Base-by-base conservation (phyloP, 495 filamentous ascomycete genomes). In the Talaromyces thailandensis region DNA sequence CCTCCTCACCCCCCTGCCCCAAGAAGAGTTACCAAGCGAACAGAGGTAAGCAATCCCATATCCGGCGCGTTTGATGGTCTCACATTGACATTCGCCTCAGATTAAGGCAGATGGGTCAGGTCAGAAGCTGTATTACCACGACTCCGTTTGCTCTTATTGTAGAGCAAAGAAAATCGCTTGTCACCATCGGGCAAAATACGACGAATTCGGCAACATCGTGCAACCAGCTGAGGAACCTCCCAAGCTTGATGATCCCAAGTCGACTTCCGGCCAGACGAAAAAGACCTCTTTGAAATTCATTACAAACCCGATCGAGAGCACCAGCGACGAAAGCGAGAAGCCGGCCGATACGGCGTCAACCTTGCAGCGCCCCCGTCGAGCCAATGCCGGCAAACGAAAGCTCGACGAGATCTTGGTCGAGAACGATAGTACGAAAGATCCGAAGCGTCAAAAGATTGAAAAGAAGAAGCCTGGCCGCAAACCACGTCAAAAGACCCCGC, bases 151-250 rank as follows among this genome's bases (percentile, higher is more conserved):
- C 26, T 31, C 16, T 6, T 37, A 63, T 9, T 71, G 69, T 60
- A 67, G 58, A 32, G 18, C 14, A 7, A 64, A 61, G 56, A 71
- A 71, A 67, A 65, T 64, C 28, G 61, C 63, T 1, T 70, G 68
- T 59, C 43, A 25, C 1, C 69, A 71, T 14, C 32, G 58, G 24
- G n/a, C 45, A 5, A 24, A 23, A 25, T 9, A 24, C 28, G 51
- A 55, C 11, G 29, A 29, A 9, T 3, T 4, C 11, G 28, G 28
- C 4, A 35, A 57, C 14, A 6, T 35, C 16, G 28, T 55, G 24
- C 4, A 3, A 25, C 8, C 21, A 11, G 21, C 51, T 4, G 24
- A 55, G 12, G 26, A 14, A n/a, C n/a, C n/a, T 2, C 51, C 51
- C 0, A 55, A n/a, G 18, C 43, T 21, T 55, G 14, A 18, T 28